These are phyloP conservation scores for maize (Zea mays) DNA, from an alignment of 176 grass and related monocot species.

Conservation along the genomic window Zm-B73-REFERENCE-NAM-5.0 NC_050096.1:182522501-182523000, in stretches of 20 bases:
- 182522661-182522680: not conserved
- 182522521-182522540: slow-evolving; percentile 48
- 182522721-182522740: slow-evolving; percentile 31
- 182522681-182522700: not conserved
- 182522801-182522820: too few relatives aligned
- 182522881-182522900: not conserved
- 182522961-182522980: not conserved
- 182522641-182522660: not conserved
- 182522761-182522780: slow-evolving; percentile 59
- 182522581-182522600: slow-evolving; percentile 26
- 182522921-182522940: not conserved
- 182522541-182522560: slow-evolving; percentile 5
- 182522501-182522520: slow-evolving; percentile 44
- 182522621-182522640: not conserved
- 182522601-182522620: slow-evolving; percentile 41
- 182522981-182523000: not conserved
- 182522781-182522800: slow-evolving; percentile 16
- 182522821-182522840: not conserved
- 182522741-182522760: slow-evolving; percentile 61
- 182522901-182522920: not conserved
- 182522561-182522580: not conserved
- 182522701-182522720: not conserved
- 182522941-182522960: not conserved
- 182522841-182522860: not conserved
- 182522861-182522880: not conserved